These are phyloP conservation scores for Pleurotus tuber-regium DNA, from an alignment of 768 basidiomycete species.

Conservation along the genomic window DNA sequence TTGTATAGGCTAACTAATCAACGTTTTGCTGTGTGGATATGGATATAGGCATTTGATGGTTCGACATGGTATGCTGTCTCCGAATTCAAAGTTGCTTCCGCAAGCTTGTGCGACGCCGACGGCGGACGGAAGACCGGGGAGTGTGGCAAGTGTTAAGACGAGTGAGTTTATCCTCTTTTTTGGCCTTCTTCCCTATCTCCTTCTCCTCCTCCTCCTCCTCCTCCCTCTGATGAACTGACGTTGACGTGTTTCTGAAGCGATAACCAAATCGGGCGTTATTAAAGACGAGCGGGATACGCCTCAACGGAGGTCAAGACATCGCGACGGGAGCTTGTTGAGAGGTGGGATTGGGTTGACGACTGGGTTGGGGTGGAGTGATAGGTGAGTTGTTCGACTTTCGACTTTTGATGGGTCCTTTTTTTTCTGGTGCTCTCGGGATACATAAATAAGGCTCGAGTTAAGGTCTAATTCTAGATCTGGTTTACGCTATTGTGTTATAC, in stretches of 20 bases:
- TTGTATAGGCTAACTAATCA: conserved; percentile 10
- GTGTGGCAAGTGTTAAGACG: conserved; percentile 32
- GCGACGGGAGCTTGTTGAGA: conserved; percentile 53
- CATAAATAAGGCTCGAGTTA: no score
- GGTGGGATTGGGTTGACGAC: conserved; percentile 72
- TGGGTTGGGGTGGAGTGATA: conserved; percentile 74
- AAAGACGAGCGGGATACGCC: conserved; percentile 61
- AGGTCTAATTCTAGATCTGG: no score
- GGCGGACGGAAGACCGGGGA: conserved; percentile 29
- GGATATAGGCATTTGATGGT: conserved; percentile 60
- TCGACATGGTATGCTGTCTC: conserved; percentile 63
- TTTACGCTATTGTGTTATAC: no score
- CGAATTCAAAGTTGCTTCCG: conserved; percentile 59
- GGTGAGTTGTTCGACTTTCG: conserved; percentile 33
- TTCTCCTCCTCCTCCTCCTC: no score
- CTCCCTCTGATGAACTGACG: no score
- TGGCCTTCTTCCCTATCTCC: no score
- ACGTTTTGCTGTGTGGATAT: not conserved
- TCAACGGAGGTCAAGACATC: conserved; percentile 54
- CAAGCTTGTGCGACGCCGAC: conserved; percentile 22
- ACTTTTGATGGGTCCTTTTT: not conserved
- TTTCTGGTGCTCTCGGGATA: not conserved
- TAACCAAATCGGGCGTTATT: conserved; percentile 37
- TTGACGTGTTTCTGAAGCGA: no score
- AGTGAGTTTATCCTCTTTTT: conserved; percentile 25